A percentile compares a stretch with the other conserved stretches of the same genome.
Conservation (phyloP, 192 early-diverging fungal genomes). For the Gamsiella multidivaricata region DNA sequence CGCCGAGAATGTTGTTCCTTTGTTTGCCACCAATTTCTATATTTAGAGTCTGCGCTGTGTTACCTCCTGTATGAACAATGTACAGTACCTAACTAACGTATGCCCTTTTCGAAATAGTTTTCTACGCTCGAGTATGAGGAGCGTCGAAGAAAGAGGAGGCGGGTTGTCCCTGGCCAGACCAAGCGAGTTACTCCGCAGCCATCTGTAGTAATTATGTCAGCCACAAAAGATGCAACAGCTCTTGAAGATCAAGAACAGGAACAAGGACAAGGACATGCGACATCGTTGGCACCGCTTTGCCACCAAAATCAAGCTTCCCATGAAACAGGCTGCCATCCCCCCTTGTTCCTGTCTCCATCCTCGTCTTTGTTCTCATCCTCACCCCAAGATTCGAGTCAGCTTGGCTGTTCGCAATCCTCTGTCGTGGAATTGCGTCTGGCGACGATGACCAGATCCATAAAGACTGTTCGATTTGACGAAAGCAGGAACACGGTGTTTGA, state of each 20-base stretch:
- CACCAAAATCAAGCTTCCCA: not conserved
- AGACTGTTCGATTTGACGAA: constrained; percentile 26
- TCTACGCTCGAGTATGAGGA: not conserved
- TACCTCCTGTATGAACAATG: not conserved
- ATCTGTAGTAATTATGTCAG: not conserved
- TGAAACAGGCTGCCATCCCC: not conserved
- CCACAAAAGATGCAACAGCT: no score
- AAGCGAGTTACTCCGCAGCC: no score
- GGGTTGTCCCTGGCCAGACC: not conserved
- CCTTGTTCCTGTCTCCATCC: not conserved
- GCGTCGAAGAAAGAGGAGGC: not conserved
- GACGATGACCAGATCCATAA: not conserved
- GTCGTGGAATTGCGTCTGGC: no score
- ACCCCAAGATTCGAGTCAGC: not conserved
- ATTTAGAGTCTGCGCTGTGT: not conserved
- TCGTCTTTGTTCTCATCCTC: not conserved
- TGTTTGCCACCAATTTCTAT: constrained; percentile 8
- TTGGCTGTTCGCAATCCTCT: not conserved
- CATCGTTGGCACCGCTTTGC: not conserved
- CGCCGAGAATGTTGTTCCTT: no score
- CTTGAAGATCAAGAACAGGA: not conserved
- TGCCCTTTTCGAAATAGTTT: no score
- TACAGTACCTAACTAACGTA: no score
- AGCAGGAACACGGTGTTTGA: constrained; percentile 15
- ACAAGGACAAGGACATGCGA: not conserved